These are phyloP conservation scores for Ceratobasidium sp. DNA, from an alignment of 1,284 basidiomycete species.

Conservation along the genomic window DNA sequence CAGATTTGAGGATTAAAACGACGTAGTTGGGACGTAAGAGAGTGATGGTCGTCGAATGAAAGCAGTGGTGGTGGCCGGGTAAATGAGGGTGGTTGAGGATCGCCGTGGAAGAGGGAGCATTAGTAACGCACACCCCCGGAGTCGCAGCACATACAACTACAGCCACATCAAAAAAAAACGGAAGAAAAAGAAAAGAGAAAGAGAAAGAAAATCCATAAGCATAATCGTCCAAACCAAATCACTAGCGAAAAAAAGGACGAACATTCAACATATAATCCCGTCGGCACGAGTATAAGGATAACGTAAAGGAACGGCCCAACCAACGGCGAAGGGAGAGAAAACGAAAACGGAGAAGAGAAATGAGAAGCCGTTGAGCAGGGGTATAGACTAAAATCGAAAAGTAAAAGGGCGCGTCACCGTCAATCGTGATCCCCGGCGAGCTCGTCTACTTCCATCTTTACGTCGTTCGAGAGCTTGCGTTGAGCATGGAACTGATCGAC, in stretches of 20 bases:
- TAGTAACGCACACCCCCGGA: background rate
- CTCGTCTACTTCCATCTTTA: constrained; percentile 8
- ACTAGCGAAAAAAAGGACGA: constrained; percentile 1
- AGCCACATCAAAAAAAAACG: background rate
- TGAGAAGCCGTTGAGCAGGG: background rate
- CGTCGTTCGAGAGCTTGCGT: background rate
- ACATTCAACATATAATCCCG: background rate
- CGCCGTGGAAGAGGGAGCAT: background rate
- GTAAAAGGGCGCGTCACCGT: background rate
- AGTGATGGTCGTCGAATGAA: too few relatives aligned
- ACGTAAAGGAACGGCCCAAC: background rate
- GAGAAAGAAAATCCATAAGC: constrained; percentile 13
- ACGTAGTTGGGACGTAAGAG: too few relatives aligned
- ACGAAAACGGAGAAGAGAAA: background rate
- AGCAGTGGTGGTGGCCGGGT: background rate
- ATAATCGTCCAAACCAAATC: background rate
- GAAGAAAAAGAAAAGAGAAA: background rate
- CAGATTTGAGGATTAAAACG: too few relatives aligned
- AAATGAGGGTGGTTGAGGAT: too few relatives aligned
- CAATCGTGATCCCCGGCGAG: constrained; percentile 9
- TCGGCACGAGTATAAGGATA: constrained; percentile 24
- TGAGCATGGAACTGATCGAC: constrained; percentile 11
- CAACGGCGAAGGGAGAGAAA: background rate
- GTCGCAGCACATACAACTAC: background rate
- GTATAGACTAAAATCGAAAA: background rate